Base-by-base conservation (phyloP, 2,329 filamentous ascomycete species). In the Furcasterigmium sp. region DNA sequence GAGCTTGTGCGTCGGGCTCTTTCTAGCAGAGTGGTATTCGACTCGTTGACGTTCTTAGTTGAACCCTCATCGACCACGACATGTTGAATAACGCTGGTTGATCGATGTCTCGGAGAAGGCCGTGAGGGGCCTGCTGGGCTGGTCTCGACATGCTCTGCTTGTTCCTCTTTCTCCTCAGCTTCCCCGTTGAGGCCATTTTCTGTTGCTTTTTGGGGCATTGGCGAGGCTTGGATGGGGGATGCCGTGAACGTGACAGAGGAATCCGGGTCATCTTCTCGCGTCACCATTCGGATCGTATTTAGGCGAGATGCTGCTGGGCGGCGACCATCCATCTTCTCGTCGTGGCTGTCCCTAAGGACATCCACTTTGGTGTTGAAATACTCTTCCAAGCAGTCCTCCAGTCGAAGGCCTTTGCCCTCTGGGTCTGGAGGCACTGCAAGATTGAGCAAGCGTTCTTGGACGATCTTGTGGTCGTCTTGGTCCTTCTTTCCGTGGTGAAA, bases 321-420 rank as follows among this genome's bases (percentile, higher is more conserved):
- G 11, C 54, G 53, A 14, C 53, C 53, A 6, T 48, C 38, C 45
- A 68, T 62, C 56, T 65, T 69, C 50, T 82, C 74, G 42, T 78
- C 76, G 25, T 72, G 63, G 42, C 73, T 76, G 45, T 91, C 85
- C 41, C 91, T 78, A 51, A 85, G 83, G 3, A 98, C 90, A 56
- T 96, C 90, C 42, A 98, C 89, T 44, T 82, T 78, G 45, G 91
- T 91, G 63, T 97, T 96, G 73, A 97, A 97, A 57, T 96, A 97
- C 42, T 85, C 83, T 60, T 96, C 91, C 15, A 98, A 67, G 54
- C 91, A 97, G 52, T 94, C 87, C 63, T 97, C 93, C 17, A 98
- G 68, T 21, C 84, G 90, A 48, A 96, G 76, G 3, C 76, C 73
- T 46, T 80, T 81, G 19, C 82, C 83, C 37, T 86, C 80, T 6